Percentiles rank a stretch among this genome's conserved stretches.
Conservation (phyloP, 768 basidiomycete species). For the Porpolomopsis calyptriformis region DNA sequence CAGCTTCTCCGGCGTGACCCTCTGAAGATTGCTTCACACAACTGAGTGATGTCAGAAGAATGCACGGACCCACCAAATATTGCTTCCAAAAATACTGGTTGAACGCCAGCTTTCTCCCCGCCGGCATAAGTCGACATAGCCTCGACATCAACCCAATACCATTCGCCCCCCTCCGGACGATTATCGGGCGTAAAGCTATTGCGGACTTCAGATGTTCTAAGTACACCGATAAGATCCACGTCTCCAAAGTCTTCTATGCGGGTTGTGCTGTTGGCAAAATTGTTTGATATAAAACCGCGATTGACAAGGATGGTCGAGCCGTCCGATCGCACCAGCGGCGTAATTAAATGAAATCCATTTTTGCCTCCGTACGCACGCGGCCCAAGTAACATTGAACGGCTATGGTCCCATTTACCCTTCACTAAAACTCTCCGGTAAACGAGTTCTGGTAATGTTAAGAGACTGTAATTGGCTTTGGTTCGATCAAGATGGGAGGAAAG, state of each 20-base stretch:
- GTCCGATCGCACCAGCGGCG: constrained; percentile 69
- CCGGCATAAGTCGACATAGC: constrained; percentile 73
- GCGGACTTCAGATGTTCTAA: constrained; percentile 63
- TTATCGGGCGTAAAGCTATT: constrained; percentile 88
- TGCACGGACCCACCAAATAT: constrained; percentile 61
- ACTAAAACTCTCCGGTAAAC: constrained; percentile 76
- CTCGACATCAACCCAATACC: constrained; percentile 87
- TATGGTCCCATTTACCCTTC: constrained; percentile 69
- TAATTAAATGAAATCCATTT: constrained; percentile 80
- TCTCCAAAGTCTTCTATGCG: constrained; percentile 36
- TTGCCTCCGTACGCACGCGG: constrained; percentile 86
- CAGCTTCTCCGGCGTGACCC: constrained; percentile 71
- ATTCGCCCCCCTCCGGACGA: constrained; percentile 62
- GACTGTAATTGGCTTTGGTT: constrained; percentile 21
- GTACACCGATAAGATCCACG: constrained; percentile 77
- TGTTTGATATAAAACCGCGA: constrained; percentile 77
- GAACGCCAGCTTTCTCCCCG: constrained; percentile 59
- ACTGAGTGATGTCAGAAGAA: neutral
- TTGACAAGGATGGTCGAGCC: constrained; percentile 85
- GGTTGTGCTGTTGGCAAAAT: constrained; percentile 22
- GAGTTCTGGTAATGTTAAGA: constrained; percentile 78
- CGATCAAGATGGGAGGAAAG: constrained; percentile 10
- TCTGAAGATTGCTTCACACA: constrained; percentile 36
- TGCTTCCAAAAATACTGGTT: constrained; percentile 84
- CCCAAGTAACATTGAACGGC: constrained; percentile 67